Base-by-base conservation (phyloP, 192 early-diverging fungal genomes). In the Coemansia sp. region DNA sequence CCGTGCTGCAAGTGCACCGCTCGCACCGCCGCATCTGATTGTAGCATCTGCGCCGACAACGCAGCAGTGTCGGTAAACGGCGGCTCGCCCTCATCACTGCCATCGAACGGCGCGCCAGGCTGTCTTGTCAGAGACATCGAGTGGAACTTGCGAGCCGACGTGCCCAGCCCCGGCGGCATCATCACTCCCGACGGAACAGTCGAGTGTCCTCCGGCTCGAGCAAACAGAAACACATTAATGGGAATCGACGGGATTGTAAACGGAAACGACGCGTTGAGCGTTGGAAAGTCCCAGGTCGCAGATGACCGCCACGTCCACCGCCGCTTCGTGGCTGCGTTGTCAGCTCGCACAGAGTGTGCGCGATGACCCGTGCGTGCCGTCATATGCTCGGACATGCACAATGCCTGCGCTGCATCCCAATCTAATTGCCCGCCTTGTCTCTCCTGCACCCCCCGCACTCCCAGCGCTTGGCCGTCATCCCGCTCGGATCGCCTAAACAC, bases 121-220 rank as follows among this genome's bases (percentile, higher is more conserved):
- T 80, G 77, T 38, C 77, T 65, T 2, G 63, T 71, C 24, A 80
- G 65, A 26, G 77, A 64, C 43, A 68, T 58, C 26, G 77, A 80
- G 65, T 80, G 77, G 58, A 80, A 80, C 54, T 80, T 80, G 61
- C 77, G 77, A 12, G 77, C 77, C 27, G 77, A 48, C 29, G 71
- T 80, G 57, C 72, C 72, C 45, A 80, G 67, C 10, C 77, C 77
- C 11, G 77, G 38, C 14, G 77, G 77, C 71, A 80, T 66, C 37
- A 74, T 71, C 52, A 80, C 77, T 0, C 71, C 77, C 1, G 71
- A 69, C 4, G 71, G 71, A 22, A 70, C 38, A 37, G 59, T 61
- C 32, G 27, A 24, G 32, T 74, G 77, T 4, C 60, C 65, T 54
- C 58, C 45, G 4, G 65, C 54, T 12, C 37, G 59, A n/a, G 55